Conservation (phyloP, 805 yeast genomes). For the Sugiyamaella valdiviana region DNA sequence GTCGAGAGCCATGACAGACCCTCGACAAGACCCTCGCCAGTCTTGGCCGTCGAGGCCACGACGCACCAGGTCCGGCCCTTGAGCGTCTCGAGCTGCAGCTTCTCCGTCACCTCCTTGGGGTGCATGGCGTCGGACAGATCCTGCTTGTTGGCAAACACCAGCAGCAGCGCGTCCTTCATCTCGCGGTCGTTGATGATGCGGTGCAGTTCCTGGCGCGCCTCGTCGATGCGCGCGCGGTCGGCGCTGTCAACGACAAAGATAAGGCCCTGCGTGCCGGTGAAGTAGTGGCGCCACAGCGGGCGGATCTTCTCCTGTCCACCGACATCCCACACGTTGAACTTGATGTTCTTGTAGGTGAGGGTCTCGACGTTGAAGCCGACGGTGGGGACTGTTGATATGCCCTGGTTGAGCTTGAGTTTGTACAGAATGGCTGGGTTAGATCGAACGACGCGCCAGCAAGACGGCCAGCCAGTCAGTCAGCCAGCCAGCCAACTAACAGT, state of each 20-base stretch:
- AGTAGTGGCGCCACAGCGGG: constrained; percentile 93
- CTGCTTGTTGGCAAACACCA: constrained; percentile 86
- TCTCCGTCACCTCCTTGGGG: constrained; percentile 74
- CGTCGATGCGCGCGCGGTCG: constrained; percentile 64
- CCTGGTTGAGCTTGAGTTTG: constrained; percentile 69
- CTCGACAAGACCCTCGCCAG: constrained; percentile 85
- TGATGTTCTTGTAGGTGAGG: constrained; percentile 71
- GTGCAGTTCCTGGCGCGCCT: constrained; percentile 69
- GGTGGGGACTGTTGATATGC: constrained; percentile 79
- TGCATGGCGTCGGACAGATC: constrained; percentile 66
- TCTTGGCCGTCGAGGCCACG: constrained; percentile 82
- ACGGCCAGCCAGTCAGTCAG: neutral
- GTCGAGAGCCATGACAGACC: constrained; percentile 81
- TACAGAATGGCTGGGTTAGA: constrained; percentile 52
- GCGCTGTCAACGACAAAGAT: constrained; percentile 86
- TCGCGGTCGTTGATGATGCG: constrained; percentile 79
- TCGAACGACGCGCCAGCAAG: no score
- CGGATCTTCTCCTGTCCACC: constrained; percentile 94
- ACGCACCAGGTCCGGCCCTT: constrained; percentile 82
- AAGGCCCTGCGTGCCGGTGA: constrained; percentile 86
- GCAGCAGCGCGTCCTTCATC: constrained; percentile 68
- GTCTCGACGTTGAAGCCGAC: constrained; percentile 92
- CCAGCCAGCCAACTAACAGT: neutral
- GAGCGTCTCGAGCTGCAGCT: constrained; percentile 55
- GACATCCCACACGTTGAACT: constrained; percentile 89